phyloP scores from a whole-genome alignment of 495 filamentous ascomycete species.

The Darksidea phi region DNA sequence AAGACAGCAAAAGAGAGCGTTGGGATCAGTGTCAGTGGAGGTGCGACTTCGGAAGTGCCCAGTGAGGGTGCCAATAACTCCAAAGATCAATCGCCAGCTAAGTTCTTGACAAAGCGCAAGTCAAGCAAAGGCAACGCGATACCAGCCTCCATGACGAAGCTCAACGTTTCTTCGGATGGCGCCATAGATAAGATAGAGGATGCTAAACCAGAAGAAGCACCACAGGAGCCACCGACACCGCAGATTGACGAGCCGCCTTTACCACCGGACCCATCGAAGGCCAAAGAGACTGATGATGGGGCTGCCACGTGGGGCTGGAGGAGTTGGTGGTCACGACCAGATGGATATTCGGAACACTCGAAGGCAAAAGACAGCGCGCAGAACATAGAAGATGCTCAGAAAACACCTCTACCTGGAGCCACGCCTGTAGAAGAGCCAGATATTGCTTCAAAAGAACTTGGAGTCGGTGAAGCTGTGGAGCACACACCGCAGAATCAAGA shows the following conservation, averaged over 20 bases:
- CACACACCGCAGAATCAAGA: conserved; percentile 1
- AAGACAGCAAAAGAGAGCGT: conserved; percentile 41
- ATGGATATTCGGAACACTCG: conserved; percentile 39
- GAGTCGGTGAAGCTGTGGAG: neutral
- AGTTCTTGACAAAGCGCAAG: conserved; percentile 38
- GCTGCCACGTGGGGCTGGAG: conserved; percentile 35
- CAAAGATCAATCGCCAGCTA: conserved; percentile 22
- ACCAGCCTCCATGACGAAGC: conserved; percentile 40
- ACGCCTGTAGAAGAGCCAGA: conserved; percentile 28
- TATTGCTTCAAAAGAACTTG: conserved; percentile 16
- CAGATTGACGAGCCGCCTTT: conserved; percentile 33
- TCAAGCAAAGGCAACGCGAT: conserved; percentile 42
- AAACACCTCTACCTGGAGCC: conserved; percentile 32
- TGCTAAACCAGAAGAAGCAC: neutral
- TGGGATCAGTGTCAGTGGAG: conserved; percentile 37
- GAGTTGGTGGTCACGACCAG: conserved; percentile 47
- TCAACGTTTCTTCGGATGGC: conserved; percentile 39
- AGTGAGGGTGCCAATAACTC: conserved; percentile 26
- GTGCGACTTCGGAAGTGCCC: conserved; percentile 37
- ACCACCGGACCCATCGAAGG: conserved; percentile 32
- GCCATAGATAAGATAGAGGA: conserved; percentile 18
- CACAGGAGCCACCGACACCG: conserved; percentile 15
- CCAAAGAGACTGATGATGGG: conserved; percentile 8
- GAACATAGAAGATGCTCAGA: conserved; percentile 31
- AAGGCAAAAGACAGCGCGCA: conserved; percentile 25